Conservation (phyloP, 495 filamentous ascomycete species). For the Aspergillus avenaceus region DNA sequence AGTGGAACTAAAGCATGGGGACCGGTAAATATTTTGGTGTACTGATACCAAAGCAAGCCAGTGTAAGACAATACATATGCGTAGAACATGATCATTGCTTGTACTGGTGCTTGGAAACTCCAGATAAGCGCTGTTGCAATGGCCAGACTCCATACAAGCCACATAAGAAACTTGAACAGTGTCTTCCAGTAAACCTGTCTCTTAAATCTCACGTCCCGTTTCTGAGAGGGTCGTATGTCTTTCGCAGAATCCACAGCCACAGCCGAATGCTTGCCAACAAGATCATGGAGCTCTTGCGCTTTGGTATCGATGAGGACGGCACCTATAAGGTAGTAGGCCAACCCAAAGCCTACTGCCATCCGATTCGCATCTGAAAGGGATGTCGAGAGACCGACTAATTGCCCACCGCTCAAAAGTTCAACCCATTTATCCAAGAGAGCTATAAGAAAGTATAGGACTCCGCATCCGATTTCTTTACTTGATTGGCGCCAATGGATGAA, state of each 20-base stretch:
- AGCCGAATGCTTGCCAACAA: constrained; percentile 38
- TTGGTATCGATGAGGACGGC: constrained; percentile 57
- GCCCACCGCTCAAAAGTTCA: constrained; percentile 44
- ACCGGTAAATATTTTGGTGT: constrained; percentile 57
- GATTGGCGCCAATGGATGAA: constrained; percentile 60
- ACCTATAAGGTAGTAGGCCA: constrained; percentile 57
- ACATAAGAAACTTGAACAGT: constrained; percentile 47
- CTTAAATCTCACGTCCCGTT: constrained; percentile 42
- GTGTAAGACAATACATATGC: constrained; percentile 53
- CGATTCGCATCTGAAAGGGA: constrained; percentile 37
- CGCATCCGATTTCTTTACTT: constrained; percentile 53
- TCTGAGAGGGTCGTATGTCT: constrained; percentile 40
- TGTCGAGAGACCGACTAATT: constrained; percentile 39
- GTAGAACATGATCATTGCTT: constrained; percentile 48
- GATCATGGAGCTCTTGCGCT: constrained; percentile 48
- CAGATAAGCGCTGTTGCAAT: constrained; percentile 49
- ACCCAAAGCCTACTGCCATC: constrained; percentile 51
- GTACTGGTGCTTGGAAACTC: constrained; percentile 41
- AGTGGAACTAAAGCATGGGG: constrained; percentile 50
- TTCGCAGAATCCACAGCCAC: constrained; percentile 27
- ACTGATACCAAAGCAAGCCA: constrained; percentile 57
- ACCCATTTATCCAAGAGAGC: constrained; percentile 60
- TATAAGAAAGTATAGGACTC: constrained; percentile 54
- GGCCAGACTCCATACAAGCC: constrained; percentile 56
- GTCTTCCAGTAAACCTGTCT: constrained; percentile 53